These are phyloP conservation scores for Alternaria conjuncta DNA, from an alignment of 2,329 filamentous ascomycete genomes.

Conservation along the genomic window DNA sequence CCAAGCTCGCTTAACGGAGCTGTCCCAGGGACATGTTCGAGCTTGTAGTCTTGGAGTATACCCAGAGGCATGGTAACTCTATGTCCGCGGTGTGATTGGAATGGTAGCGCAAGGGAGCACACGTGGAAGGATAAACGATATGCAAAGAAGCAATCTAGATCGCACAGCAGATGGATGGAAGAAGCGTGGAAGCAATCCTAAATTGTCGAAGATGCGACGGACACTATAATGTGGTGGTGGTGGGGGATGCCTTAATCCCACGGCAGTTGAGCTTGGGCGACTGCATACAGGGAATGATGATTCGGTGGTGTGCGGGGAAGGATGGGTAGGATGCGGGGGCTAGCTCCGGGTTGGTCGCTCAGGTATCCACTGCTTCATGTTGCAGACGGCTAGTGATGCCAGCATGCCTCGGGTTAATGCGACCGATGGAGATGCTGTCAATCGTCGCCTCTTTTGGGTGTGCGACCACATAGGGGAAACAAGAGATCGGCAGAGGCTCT, in stretches of 20 bases:
- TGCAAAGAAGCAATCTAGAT: not conserved
- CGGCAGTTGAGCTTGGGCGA: conserved; percentile 1
- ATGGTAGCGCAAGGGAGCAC: not conserved
- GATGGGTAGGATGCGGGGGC: conserved; percentile 10
- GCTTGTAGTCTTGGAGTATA: conserved; percentile 27
- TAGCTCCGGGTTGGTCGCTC: not conserved
- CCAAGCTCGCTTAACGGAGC: conserved; percentile 30
- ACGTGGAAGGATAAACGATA: not conserved
- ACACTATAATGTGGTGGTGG: conserved; percentile 14
- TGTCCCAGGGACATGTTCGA: conserved; percentile 34
- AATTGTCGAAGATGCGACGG: not conserved
- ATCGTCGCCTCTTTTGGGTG: not conserved
- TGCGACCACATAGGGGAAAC: not conserved
- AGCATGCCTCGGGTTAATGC: conserved; percentile 3
- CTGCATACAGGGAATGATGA: not conserved
- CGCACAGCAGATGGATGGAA: not conserved
- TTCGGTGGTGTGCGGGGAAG: conserved; percentile 18
- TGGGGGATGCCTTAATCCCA: not conserved
- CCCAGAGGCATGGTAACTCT: conserved; percentile 29
- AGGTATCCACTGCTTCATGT: not conserved
- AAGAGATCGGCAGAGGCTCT: not conserved
- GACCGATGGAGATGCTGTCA: not conserved
- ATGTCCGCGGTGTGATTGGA: not conserved
- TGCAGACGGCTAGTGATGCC: not conserved
- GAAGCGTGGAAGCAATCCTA: not conserved